Percentiles rank a stretch among this genome's conserved stretches.
phyloP scores from a whole-genome alignment of 306 rosid genomes.

The Prunus armeniaca region DNA sequence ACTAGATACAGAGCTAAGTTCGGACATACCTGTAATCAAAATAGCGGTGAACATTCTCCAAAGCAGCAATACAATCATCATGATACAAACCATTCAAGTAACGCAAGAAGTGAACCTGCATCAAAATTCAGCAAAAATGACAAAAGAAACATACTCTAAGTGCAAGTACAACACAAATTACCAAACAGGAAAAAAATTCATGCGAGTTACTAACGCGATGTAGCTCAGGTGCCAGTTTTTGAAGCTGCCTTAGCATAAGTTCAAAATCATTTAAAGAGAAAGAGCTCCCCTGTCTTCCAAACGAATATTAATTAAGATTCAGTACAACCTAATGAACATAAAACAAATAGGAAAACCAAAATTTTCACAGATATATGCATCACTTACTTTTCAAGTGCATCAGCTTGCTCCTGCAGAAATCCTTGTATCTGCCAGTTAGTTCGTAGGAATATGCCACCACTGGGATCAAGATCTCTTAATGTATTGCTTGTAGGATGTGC shows the following conservation, averaged over 20 bases:
- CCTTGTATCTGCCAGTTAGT: slow-evolving; percentile 96
- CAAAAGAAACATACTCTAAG: neutral
- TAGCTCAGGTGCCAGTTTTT: slow-evolving; percentile 87
- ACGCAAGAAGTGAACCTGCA: slow-evolving; percentile 89
- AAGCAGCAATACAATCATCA: slow-evolving; percentile 77
- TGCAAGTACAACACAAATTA: neutral
- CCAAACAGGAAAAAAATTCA: neutral
- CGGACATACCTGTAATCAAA: slow-evolving; percentile 85
- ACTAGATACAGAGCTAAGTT: slow-evolving; percentile 8
- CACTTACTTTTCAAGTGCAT: slow-evolving; percentile 72
- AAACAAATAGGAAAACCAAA: slow-evolving; percentile 5
- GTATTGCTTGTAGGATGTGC: slow-evolving; percentile 46
- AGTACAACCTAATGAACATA: slow-evolving; percentile 11
- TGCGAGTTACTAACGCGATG: slow-evolving; percentile 62
- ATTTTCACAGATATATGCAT: neutral
- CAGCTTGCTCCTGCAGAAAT: slow-evolving; percentile 90
- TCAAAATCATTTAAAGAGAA: slow-evolving; percentile 77
- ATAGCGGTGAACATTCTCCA: slow-evolving; percentile 89
- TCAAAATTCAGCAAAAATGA: slow-evolving; percentile 19
- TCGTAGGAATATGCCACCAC: slow-evolving; percentile 58
- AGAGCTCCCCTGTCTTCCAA: slow-evolving; percentile 64
- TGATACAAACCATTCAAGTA: slow-evolving; percentile 78
- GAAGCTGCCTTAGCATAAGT: slow-evolving; percentile 65
- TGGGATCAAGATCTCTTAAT: slow-evolving; percentile 48
- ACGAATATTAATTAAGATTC: slow-evolving; percentile 22